Conservation (phyloP, 345 rosid species). For the Hirschfeldia incana region DNA sequence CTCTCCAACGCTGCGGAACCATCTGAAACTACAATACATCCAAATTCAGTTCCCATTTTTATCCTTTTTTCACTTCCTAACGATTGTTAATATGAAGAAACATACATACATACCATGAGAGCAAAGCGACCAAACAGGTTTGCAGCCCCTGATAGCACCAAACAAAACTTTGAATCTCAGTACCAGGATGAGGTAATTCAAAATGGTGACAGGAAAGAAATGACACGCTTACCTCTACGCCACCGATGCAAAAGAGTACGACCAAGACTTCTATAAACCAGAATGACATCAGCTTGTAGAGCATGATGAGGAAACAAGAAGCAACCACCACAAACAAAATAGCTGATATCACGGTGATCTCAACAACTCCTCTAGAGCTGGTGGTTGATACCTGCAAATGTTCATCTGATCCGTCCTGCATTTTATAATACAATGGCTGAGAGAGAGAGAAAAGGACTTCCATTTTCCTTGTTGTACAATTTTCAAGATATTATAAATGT, state of each 20-base stretch:
- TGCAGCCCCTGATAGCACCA: slow-evolving; percentile 80
- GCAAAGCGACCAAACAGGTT: slow-evolving; percentile 85
- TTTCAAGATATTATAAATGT: too few species aligned
- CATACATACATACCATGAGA: slow-evolving; percentile 64
- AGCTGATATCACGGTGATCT: slow-evolving; percentile 74
- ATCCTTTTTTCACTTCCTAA: not conserved
- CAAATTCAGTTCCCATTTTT: slow-evolving; percentile 44
- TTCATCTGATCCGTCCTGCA: slow-evolving; percentile 84
- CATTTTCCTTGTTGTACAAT: not conserved
- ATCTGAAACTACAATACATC: slow-evolving; percentile 74
- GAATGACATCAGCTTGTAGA: slow-evolving; percentile 91
- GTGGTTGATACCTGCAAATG: slow-evolving; percentile 44
- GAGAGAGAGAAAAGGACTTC: not conserved
- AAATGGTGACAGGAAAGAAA: slow-evolving; percentile 18
- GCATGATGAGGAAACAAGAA: slow-evolving; percentile 95
- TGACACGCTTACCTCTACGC: slow-evolving; percentile 69
- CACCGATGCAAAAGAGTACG: slow-evolving; percentile 93
- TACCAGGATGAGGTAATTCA: slow-evolving; percentile 10
- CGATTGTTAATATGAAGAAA: not conserved
- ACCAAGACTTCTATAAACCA: slow-evolving; percentile 94
- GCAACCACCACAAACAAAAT: slow-evolving; percentile 87
- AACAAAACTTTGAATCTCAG: slow-evolving; percentile 36
- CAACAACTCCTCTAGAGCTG: slow-evolving; percentile 65
- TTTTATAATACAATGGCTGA: slow-evolving; percentile 1
- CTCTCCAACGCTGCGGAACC: slow-evolving; percentile 76